Conservation (phyloP, 2,329 filamentous ascomycete species). For the Fusarium keratoplasticum region DNA sequence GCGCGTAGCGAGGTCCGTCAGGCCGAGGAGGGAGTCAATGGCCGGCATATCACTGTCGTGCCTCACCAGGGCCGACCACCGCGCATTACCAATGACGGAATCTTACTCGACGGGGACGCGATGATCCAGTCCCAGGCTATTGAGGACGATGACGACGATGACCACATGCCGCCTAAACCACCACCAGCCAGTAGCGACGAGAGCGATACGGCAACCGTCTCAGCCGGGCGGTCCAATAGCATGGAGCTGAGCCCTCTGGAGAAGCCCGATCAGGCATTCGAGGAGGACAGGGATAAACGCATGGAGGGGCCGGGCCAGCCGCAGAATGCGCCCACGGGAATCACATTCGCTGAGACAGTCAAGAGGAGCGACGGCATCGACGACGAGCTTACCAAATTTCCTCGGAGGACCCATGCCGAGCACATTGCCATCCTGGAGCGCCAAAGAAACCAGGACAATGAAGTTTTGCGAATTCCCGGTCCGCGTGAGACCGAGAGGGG, state of each 20-base stretch:
- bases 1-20: conserved; percentile 56
- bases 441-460: conserved; percentile 81
- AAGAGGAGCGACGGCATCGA: conserved; percentile 68
- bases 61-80: conserved; percentile 65
- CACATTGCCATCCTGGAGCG: conserved; percentile 91
- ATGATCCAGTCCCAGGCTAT: conserved; percentile 42
- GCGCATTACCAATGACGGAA: conserved; percentile 71
- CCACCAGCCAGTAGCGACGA: conserved; percentile 45
- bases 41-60: conserved; percentile 74
- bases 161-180: conserved; percentile 40
- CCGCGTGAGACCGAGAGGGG: conserved; percentile 91
- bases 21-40: conserved; percentile 73
- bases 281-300: conserved; percentile 16
- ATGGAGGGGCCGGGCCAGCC: conserved; percentile 17
- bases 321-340: conserved; percentile 50
- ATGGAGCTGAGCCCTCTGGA: conserved; percentile 40
- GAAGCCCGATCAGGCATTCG: conserved; percentile 29
- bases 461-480: conserved; percentile 87
- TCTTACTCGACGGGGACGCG: conserved; percentile 55
- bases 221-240: conserved; percentile 43
- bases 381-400: conserved; percentile 59
- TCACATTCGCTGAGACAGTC: conserved; percentile 77
- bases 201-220: conserved; percentile 53
- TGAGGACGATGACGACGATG: conserved; percentile 48
- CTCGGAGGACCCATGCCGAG: conserved; percentile 71